phyloP scores from a whole-genome alignment of 2,329 filamentous ascomycete genomes.

The Alternaria triticimaculans region DNA sequence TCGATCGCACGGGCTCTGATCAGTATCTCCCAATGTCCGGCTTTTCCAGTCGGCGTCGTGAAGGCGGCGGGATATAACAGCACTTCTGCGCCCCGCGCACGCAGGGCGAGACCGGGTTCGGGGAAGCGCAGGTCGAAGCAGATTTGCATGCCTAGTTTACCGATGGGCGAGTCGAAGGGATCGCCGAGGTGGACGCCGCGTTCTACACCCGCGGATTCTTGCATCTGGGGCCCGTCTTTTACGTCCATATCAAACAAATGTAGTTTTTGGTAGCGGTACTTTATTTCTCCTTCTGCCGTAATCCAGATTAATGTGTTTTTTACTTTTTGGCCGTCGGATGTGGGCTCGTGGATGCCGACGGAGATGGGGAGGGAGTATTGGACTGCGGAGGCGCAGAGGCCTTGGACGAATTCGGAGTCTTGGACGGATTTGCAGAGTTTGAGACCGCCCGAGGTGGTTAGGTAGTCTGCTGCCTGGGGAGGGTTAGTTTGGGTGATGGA shows the following conservation, averaged over 20 bases:
- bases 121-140: conserved; percentile 92
- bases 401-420: conserved; percentile 75
- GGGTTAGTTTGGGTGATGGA: conserved; percentile 48
- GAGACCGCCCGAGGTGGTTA: conserved; percentile 72
- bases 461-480: conserved; percentile 95
- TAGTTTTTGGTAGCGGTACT: conserved; percentile 80
- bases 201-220: conserved; percentile 72
- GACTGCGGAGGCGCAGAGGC: conserved; percentile 72
- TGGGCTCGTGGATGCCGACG: conserved; percentile 76
- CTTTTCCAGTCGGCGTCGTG: conserved; percentile 81
- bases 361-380: conserved; percentile 73
- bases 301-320: conserved; percentile 74
- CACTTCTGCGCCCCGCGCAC: conserved; percentile 72
- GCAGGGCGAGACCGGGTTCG: conserved; percentile 73
- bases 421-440: conserved; percentile 72
- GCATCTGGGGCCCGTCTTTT: conserved; percentile 63
- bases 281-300: too few relatives aligned
- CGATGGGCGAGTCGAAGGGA: conserved; percentile 72
- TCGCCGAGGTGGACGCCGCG: conserved; percentile 59
- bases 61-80: conserved; percentile 91
- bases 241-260: conserved; percentile 83
- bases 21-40: conserved; percentile 80
- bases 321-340: conserved; percentile 57
- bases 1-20: conserved; percentile 85
- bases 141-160: conserved; percentile 78